phyloP scores from a whole-genome alignment of 495 filamentous ascomycete genomes.

The Sphaerosporella brunnea region DNA sequence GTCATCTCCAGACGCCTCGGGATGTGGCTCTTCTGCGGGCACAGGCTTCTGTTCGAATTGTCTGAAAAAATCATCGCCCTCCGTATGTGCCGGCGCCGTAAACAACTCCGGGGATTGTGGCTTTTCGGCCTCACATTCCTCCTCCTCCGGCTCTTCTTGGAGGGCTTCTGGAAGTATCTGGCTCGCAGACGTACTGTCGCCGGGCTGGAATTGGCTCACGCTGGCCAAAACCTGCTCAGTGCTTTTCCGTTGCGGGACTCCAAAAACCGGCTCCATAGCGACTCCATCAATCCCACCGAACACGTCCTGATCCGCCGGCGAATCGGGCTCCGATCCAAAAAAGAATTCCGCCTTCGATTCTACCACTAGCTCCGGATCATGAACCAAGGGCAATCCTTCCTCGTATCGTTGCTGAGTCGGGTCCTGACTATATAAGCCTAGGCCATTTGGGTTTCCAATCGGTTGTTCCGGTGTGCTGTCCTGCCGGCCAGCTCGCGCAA shows the following conservation, averaged over 20 bases:
- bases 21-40: too few species aligned
- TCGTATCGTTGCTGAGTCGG: constrained; percentile 31
- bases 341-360: constrained; percentile 7
- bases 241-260: constrained; percentile 37
- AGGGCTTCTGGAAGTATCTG: constrained; percentile 2
- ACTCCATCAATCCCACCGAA: constrained; percentile 6
- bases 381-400: constrained; percentile 42
- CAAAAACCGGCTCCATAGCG: background rate
- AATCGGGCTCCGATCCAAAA: constrained; percentile 13
- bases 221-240: constrained; percentile 38
- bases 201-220: too few species aligned
- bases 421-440: background rate
- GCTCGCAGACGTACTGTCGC: constrained; percentile 21
- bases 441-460: background rate
- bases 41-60: too few species aligned
- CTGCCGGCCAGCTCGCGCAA: constrained; percentile 5
- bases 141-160: background rate
- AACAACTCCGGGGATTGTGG: too few species aligned
- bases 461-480: background rate
- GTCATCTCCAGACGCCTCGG: too few species aligned
- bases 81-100: too few species aligned
- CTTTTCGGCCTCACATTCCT: too few species aligned
- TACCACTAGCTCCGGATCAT: constrained; percentile 15
- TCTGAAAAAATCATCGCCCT: too few species aligned
- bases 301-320: constrained; percentile 35